Evolutionary conservation across 441 rosid genomes (phyloP).

Genomic region (Jatropha podagrica): DNA sequence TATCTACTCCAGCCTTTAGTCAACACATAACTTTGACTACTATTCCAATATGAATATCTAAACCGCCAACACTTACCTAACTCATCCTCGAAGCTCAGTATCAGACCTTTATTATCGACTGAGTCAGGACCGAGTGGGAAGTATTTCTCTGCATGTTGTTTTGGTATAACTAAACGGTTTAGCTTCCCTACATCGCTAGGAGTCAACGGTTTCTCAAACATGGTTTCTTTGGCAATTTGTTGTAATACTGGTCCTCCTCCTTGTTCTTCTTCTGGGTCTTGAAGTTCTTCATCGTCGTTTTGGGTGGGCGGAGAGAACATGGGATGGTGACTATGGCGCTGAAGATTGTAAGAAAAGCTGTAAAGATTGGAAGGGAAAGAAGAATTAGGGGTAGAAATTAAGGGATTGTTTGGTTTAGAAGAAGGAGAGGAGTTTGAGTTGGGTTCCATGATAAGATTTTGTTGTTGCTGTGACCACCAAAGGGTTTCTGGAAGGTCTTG

Average conservation of each 20-base stretch:
- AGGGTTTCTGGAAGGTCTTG: constrained; percentile 43
- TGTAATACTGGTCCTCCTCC: neutral
- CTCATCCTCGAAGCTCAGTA: constrained; percentile 87
- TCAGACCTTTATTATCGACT: constrained; percentile 60
- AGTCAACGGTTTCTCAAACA: constrained; percentile 87
- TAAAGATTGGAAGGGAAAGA: constrained; percentile 29
- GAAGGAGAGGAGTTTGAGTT: constrained; percentile 25
- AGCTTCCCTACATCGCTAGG: constrained; percentile 98
- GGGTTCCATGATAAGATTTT: constrained; percentile 35
- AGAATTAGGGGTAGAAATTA: constrained; percentile 14
- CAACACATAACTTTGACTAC: constrained; percentile 93
- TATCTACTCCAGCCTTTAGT: constrained; percentile 98
- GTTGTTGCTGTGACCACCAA: constrained; percentile 45
- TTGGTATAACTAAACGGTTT: constrained; percentile 92
- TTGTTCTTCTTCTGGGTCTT: constrained; percentile 1
- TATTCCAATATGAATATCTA: constrained; percentile 96
- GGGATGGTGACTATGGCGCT: constrained; percentile 19
- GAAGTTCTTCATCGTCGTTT: constrained; percentile 31
- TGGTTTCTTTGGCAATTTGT: constrained; percentile 40
- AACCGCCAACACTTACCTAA: constrained; percentile 86
- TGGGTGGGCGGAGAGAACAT: constrained; percentile 29
- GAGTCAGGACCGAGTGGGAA: constrained; percentile 67
- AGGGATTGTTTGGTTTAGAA: constrained; percentile 18
- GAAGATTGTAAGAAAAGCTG: no score
- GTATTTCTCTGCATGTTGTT: constrained; percentile 91